phyloP scores from a whole-genome alignment of 2,329 filamentous ascomycete genomes.

The Clarireedia homoeocarpa region DNA sequence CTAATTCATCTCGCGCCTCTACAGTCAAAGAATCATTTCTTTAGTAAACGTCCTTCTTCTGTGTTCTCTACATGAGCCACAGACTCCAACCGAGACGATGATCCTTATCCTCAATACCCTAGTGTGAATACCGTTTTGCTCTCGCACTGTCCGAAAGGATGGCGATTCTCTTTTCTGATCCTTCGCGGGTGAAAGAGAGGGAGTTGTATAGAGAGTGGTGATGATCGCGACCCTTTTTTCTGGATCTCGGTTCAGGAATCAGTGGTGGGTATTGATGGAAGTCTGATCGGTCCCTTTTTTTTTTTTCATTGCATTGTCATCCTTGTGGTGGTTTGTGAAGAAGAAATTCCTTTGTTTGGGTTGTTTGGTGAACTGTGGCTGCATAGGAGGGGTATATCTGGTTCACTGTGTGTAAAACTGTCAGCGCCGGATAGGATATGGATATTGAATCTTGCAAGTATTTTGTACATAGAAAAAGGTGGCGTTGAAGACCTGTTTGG shows the following conservation, averaged over 20 bases:
- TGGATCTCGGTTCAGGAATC: slow-evolving; percentile 67
- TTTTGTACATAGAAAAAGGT: too few relatives aligned
- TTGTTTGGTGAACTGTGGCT: not conserved
- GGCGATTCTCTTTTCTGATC: not conserved
- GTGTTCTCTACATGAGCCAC: slow-evolving; percentile 88
- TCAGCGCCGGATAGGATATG: too few relatives aligned
- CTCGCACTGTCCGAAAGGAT: slow-evolving; percentile 41
- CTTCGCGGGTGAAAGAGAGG: too few relatives aligned
- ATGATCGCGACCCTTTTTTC: slow-evolving; percentile 82
- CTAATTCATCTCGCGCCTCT: not conserved
- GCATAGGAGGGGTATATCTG: too few relatives aligned
- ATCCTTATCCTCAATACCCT: slow-evolving; percentile 77
- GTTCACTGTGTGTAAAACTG: too few relatives aligned
- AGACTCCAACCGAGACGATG: slow-evolving; percentile 95
- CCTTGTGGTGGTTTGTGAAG: not conserved
- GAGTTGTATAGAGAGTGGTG: slow-evolving; percentile 76
- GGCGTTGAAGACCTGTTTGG: too few relatives aligned
- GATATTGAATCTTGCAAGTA: too few relatives aligned
- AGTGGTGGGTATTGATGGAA: slow-evolving; percentile 77
- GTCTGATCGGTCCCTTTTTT: slow-evolving; percentile 66
- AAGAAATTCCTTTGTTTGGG: not conserved
- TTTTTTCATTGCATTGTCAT: slow-evolving; percentile 45
- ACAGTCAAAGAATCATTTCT: slow-evolving; percentile 51
- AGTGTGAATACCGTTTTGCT: slow-evolving; percentile 69
- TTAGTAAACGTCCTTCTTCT: slow-evolving; percentile 90